These are phyloP conservation scores for Copromyces sp. DNA, from an alignment of 495 filamentous ascomycete genomes.

Conservation along the genomic window DNA sequence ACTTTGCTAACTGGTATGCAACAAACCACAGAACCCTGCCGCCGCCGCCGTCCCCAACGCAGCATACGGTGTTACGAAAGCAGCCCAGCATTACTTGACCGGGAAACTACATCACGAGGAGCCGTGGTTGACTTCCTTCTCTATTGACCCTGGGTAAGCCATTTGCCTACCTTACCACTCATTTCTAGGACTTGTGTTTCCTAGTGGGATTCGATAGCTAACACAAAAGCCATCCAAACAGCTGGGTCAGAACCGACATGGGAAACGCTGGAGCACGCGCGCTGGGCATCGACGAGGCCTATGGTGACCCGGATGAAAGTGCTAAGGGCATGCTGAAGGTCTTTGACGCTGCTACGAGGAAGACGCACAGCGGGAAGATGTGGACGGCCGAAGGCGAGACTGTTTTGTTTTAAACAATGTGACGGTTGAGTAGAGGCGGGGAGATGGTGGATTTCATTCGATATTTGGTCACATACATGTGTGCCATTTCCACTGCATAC, in stretches of 20 bases:
- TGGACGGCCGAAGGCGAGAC: neutral
- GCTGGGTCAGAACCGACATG: conserved; percentile 38
- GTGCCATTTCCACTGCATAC: no score
- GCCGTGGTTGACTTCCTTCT: conserved; percentile 26
- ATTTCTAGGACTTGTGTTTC: neutral
- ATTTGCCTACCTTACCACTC: neutral
- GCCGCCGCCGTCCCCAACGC: conserved; percentile 19
- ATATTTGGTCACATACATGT: neutral
- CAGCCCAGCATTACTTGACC: conserved; percentile 29
- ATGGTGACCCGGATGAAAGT: conserved; percentile 25
- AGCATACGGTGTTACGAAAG: conserved; percentile 32
- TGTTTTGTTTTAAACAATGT: neutral
- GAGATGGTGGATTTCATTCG: neutral
- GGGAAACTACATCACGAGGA: conserved; percentile 30
- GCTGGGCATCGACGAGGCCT: conserved; percentile 27
- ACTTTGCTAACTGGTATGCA: neutral
- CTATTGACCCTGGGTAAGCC: conserved; percentile 16
- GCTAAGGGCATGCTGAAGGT: conserved; percentile 27
- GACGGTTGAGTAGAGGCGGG: neutral
- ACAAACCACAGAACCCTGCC: conserved; percentile 7
- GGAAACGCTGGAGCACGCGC: conserved; percentile 30
- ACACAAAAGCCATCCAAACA: neutral
- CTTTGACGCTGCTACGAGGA: conserved; percentile 26
- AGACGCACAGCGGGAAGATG: conserved; percentile 31
- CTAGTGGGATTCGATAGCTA: neutral